Conservation (phyloP, 169 alveolate genomes). For the Neospora caninum region DNA sequence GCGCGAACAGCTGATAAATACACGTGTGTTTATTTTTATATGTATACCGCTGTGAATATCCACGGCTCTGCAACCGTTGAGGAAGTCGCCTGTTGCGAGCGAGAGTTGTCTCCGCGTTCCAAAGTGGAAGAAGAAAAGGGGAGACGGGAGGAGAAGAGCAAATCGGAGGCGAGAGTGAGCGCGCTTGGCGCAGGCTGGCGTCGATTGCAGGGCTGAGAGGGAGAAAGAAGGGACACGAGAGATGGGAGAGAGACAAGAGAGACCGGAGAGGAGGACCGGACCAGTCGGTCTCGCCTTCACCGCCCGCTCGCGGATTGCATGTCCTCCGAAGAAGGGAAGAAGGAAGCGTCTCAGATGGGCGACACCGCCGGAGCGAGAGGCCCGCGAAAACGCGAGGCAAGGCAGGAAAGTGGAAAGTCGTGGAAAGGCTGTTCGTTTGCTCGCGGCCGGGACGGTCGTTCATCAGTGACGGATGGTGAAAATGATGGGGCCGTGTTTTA, state of each 20-base stretch:
- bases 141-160: background rate
- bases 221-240: background rate
- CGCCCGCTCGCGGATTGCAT: too few species aligned
- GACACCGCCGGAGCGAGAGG: too few species aligned
- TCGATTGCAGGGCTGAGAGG: background rate
- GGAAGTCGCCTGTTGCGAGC: background rate
- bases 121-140: background rate
- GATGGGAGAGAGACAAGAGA: background rate
- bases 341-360: background rate
- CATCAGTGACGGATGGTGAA: too few species aligned
- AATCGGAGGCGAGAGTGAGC: background rate
- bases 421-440: too few species aligned
- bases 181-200: background rate
- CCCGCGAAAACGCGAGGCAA: too few species aligned
- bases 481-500: too few species aligned
- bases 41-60: too few species aligned
- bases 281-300: background rate
- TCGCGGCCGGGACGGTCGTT: too few species aligned
- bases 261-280: background rate
- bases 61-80: background rate
- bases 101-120: background rate
- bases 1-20: background rate
- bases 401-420: too few species aligned
- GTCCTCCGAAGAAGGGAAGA: background rate
- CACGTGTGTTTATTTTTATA: background rate